A percentile compares a stretch with the other conserved stretches of the same genome.
These are phyloP conservation scores for Tuber aestivum DNA, from an alignment of 495 filamentous ascomycete genomes.

Conservation along the genomic window DNA sequence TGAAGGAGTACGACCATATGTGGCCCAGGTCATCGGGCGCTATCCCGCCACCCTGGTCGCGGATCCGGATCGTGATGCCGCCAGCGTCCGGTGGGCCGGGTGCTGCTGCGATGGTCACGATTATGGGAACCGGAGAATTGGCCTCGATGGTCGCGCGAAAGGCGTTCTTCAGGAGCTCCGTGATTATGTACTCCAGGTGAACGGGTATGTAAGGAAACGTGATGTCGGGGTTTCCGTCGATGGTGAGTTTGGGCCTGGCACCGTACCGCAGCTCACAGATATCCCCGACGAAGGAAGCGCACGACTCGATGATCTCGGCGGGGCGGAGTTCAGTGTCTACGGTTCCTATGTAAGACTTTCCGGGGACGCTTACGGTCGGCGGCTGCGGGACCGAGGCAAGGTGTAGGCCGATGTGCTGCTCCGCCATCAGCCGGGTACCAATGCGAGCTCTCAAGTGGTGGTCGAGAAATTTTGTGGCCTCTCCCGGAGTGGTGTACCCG, in stretches of 20 bases:
- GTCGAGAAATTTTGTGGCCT: slow-evolving; percentile 87
- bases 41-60: slow-evolving; percentile 92
- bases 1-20: slow-evolving; percentile 95
- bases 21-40: slow-evolving; percentile 70
- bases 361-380: slow-evolving; percentile 15
- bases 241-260: slow-evolving; percentile 69
- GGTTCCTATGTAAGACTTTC: slow-evolving; percentile 72
- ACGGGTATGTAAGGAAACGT: slow-evolving; percentile 87
- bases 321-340: slow-evolving; percentile 90
- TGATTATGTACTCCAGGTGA: slow-evolving; percentile 94
- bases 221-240: slow-evolving; percentile 75
- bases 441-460: slow-evolving; percentile 90
- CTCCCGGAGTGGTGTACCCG: slow-evolving; percentile 69
- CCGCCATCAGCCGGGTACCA: slow-evolving; percentile 86
- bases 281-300: slow-evolving; percentile 83
- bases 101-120: slow-evolving; percentile 85
- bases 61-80: slow-evolving; percentile 89
- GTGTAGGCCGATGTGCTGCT: slow-evolving; percentile 93
- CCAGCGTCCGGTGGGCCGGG: slow-evolving; percentile 57
- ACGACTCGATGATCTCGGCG: slow-evolving; percentile 67
- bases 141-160: slow-evolving; percentile 88
- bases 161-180: slow-evolving; percentile 92
- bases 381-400: slow-evolving; percentile 53
- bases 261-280: slow-evolving; percentile 97
- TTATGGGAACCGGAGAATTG: slow-evolving; percentile 68